Percentiles rank a stretch among this genome's conserved stretches.
These are phyloP conservation scores for Solanum lignicaule DNA, from an alignment of 257 asterid species.

Conservation along the genomic window DNA sequence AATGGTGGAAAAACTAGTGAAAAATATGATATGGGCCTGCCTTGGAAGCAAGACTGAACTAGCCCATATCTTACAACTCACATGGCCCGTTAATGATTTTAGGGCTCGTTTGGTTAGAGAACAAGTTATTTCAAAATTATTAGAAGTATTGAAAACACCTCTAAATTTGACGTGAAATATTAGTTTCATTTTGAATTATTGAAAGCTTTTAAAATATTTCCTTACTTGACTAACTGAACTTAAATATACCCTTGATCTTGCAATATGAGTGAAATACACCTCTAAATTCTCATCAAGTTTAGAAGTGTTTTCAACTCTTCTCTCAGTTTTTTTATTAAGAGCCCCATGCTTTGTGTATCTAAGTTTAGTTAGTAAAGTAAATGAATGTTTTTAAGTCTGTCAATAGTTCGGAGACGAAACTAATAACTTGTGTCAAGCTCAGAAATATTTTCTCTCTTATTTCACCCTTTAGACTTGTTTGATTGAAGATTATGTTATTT, in stretches of 20 bases:
- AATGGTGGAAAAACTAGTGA: neutral
- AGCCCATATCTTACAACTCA: neutral
- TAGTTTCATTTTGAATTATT: no score
- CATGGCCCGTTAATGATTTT: neutral
- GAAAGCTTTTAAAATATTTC: no score
- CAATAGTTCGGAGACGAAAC: neutral
- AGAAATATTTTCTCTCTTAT: no score
- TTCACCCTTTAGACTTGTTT: neutral
- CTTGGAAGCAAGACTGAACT: neutral
- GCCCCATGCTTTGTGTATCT: neutral
- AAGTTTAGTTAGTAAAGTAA: neutral
- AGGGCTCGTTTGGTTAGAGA: neutral
- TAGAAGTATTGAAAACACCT: no score
- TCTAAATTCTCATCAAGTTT: neutral
- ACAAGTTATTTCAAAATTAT: neutral
- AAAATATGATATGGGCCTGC: neutral
- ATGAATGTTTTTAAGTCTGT: neutral
- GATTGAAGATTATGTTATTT: neutral
- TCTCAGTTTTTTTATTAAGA: neutral
- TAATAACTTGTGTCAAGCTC: neutral
- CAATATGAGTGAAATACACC: no score
- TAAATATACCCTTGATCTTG: no score
- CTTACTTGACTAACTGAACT: neutral
- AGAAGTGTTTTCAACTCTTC: neutral
- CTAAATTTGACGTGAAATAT: no score